Evolutionary conservation across 2,329 filamentous ascomycete species (phyloP).

Genomic region (Verticillium isaacii): DNA sequence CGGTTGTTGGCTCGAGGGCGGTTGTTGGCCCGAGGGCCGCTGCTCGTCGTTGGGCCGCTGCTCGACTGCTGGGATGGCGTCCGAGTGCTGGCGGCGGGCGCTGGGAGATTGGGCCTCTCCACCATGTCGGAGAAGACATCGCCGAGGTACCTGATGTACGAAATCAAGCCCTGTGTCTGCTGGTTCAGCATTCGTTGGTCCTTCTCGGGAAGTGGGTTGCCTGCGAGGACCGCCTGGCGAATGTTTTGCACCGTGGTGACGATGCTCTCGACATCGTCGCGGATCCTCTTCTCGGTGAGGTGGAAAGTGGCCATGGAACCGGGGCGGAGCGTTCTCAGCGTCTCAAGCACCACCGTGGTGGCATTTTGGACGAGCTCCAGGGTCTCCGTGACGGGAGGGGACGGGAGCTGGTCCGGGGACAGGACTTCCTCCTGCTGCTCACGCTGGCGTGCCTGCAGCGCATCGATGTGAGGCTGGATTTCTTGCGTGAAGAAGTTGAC

Average conservation of each 20-base stretch:
- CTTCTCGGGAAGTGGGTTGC: neutral
- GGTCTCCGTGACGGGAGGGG: neutral
- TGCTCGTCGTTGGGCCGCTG: neutral
- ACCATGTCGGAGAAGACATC: neutral
- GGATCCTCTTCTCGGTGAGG: neutral
- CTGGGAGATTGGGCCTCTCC: neutral
- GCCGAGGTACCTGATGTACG: neutral
- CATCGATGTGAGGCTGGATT: neutral
- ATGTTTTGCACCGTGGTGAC: neutral
- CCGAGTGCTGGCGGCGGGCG: neutral
- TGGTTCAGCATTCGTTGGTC: neutral
- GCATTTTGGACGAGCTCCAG: neutral
- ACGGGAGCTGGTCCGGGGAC: neutral
- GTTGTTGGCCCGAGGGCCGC: too few relatives aligned
- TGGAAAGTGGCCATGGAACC: neutral
- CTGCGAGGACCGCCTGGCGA: neutral
- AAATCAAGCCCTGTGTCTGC: neutral
- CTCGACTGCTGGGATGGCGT: neutral
- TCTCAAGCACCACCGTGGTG: neutral
- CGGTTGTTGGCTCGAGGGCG: too few relatives aligned
- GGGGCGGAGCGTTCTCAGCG: neutral
- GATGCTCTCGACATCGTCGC: neutral
- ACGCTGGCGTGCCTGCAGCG: neutral
- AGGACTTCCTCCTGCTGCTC: neutral
- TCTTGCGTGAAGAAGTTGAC: neutral